These are phyloP conservation scores for Neurospora discreta DNA, from an alignment of 495 filamentous ascomycete genomes.

Conservation along the genomic window DNA sequence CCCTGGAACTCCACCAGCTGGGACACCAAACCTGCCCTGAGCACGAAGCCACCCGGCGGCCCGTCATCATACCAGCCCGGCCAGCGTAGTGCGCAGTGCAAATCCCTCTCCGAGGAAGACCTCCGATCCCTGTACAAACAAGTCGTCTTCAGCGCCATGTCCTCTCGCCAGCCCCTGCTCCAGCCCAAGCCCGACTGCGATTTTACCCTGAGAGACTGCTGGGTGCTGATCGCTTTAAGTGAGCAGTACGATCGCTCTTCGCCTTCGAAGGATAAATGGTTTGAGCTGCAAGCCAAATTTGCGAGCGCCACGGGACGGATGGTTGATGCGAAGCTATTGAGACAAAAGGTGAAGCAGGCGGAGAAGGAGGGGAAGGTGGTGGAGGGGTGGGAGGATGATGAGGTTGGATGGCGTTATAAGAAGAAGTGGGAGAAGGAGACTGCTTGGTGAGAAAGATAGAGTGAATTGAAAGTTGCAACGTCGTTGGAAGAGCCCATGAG, in stretches of 20 bases:
- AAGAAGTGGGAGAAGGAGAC: neutral
- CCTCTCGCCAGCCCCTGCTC: neutral
- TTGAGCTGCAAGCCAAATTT: neutral
- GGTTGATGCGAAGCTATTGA: neutral
- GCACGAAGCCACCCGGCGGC: neutral
- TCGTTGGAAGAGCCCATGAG: no score
- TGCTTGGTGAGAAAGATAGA: neutral
- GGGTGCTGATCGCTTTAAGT: neutral
- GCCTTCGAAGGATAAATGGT: neutral
- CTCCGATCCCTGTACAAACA: neutral
- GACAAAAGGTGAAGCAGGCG: neutral
- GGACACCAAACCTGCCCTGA: neutral
- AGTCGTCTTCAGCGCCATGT: neutral
- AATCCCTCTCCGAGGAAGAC: neutral
- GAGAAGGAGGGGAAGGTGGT: neutral
- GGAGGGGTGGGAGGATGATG: neutral
- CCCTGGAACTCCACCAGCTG: neutral
- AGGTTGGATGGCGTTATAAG: neutral
- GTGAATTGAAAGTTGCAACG: no score
- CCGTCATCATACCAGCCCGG: neutral
- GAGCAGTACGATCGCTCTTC: neutral
- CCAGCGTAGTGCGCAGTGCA: neutral
- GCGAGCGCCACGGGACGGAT: neutral
- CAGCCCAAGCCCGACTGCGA: neutral
- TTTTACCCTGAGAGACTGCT: neutral